These are phyloP conservation scores for Saturnispora zaruensis DNA, from an alignment of 805 yeast species.

Conservation along the genomic window DNA sequence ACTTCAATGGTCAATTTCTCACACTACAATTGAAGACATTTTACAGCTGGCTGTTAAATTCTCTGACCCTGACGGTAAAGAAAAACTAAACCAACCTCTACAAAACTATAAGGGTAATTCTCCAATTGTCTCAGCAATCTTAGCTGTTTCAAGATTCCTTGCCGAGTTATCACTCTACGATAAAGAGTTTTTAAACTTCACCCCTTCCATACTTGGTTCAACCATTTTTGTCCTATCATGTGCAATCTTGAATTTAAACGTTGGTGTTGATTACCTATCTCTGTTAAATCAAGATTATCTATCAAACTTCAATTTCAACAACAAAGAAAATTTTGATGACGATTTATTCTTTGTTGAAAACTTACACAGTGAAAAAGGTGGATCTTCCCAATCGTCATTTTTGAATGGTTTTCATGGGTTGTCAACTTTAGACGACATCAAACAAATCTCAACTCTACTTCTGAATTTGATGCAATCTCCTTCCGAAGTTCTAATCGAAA, in stretches of 20 bases:
- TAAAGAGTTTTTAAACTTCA: constrained; percentile 35
- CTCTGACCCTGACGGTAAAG: constrained; percentile 29
- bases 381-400: constrained; percentile 35
- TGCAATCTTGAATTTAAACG: constrained; percentile 40
- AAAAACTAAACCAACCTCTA: constrained; percentile 21
- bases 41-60: constrained; percentile 33
- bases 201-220: constrained; percentile 38
- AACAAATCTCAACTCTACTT: constrained; percentile 36
- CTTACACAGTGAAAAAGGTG: constrained; percentile 16
- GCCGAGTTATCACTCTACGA: constrained; percentile 48
- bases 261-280: constrained; percentile 29
- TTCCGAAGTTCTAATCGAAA: constrained; percentile 44
- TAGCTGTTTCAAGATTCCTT: constrained; percentile 46
- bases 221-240: constrained; percentile 49
- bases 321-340: constrained; percentile 10
- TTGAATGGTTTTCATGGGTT: constrained; percentile 39
- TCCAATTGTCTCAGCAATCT: constrained; percentile 41
- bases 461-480: constrained; percentile 36
- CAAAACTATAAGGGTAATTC: constrained; percentile 24
- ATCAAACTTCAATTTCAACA: constrained; percentile 5
- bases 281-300: constrained; percentile 20
- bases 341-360: constrained; percentile 16
- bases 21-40: constrained; percentile 45
- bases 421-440: constrained; percentile 31
- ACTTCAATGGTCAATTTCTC: constrained; percentile 35